These are phyloP conservation scores for Grigorovia yakushimaensis DNA, from an alignment of 805 yeast species.

Conservation along the genomic window DNA sequence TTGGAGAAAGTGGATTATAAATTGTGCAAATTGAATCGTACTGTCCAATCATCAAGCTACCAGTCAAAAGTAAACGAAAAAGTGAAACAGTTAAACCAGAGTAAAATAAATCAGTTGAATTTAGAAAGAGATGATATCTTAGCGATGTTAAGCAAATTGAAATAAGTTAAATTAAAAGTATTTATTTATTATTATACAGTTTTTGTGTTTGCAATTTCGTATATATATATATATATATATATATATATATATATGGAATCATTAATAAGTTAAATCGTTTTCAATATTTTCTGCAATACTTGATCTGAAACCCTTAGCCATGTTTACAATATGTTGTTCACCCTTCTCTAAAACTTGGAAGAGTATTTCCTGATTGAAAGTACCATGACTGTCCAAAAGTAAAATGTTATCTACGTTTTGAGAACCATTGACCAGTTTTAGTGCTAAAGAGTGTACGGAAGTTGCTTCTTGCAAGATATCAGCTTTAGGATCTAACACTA, in stretches of 20 bases:
- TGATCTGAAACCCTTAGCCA: conserved; percentile 39
- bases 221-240: conserved; percentile 1
- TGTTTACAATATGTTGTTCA: conserved; percentile 35
- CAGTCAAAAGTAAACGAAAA: conserved; percentile 70
- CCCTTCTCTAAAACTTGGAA: conserved; percentile 44
- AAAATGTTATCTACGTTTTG: conserved; percentile 43
- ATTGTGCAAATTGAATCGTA: conserved; percentile 53
- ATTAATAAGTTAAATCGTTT: not conserved
- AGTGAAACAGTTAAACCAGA: conserved; percentile 46
- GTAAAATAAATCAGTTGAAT: not conserved
- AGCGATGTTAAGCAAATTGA: not conserved
- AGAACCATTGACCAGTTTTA: conserved; percentile 39
- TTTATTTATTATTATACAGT: too few relatives aligned
- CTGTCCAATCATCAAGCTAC: conserved; percentile 61
- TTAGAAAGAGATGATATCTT: not conserved
- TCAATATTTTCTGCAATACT: conserved; percentile 37
- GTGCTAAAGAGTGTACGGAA: conserved; percentile 62
- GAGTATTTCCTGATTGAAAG: conserved; percentile 48
- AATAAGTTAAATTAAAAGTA: too few relatives aligned
- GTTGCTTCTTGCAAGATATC: conserved; percentile 34
- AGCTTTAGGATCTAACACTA: conserved; percentile 35
- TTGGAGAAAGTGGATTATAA: conserved; percentile 52
- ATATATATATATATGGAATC: not conserved
- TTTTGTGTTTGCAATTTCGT: not conserved
- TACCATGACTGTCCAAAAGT: conserved; percentile 65